Conservation (phyloP, 176 grass and related monocot genomes). For the Zoysia japonica region DNA sequence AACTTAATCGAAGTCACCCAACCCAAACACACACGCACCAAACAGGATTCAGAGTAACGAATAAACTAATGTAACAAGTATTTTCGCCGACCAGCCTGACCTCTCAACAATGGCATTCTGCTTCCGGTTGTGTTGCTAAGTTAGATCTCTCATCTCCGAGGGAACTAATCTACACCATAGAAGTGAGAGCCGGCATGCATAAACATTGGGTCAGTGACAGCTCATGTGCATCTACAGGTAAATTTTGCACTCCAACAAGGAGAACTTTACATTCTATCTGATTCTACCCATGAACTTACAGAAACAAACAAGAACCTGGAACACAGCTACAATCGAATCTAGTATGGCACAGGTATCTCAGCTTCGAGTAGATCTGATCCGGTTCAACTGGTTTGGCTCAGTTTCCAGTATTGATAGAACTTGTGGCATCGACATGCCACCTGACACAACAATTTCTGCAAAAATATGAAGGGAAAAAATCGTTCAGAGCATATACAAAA, state of each 20-base stretch:
- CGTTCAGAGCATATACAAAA: conserved; percentile 1
- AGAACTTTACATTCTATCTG: conserved; percentile 42
- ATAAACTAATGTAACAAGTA: neutral
- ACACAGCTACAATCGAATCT: conserved; percentile 6
- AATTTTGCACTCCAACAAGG: neutral
- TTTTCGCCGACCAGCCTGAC: neutral
- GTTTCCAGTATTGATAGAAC: conserved; percentile 48
- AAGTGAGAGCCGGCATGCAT: too few relatives aligned
- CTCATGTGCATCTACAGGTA: neutral
- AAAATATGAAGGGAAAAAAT: conserved; percentile 7
- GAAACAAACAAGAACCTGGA: neutral
- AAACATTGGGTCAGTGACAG: neutral
- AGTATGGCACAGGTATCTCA: conserved; percentile 33
- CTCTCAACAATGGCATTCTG: conserved; percentile 6
- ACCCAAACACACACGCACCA: neutral
- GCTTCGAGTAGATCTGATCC: conserved; percentile 48
- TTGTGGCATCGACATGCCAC: conserved; percentile 69
- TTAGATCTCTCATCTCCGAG: neutral
- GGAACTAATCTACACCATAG: too few relatives aligned
- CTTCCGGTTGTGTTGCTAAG: neutral
- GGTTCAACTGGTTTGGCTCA: conserved; percentile 44
- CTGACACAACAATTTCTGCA: conserved; percentile 70
- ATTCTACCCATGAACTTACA: conserved; percentile 36
- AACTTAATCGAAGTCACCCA: neutral
- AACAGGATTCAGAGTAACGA: neutral